phyloP scores from a whole-genome alignment of 371 early-diverging fungal species.

The Apophysomyces sp. region DNA sequence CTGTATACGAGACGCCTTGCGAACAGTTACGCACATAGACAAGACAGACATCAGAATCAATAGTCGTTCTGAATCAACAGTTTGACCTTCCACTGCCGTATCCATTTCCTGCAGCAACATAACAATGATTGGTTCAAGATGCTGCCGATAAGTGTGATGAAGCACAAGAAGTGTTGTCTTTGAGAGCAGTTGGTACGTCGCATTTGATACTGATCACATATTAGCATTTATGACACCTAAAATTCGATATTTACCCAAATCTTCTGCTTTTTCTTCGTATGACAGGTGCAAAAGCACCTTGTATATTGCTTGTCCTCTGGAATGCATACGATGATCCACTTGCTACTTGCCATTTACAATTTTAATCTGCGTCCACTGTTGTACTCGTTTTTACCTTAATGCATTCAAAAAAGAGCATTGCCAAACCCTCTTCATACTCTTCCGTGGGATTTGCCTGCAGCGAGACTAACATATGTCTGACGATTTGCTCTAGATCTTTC shows the following conservation, averaged over 20 bases:
- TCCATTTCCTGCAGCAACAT: constrained; percentile 49
- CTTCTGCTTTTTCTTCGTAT: constrained; percentile 26
- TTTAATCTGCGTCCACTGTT: background rate
- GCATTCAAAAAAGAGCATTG: constrained; percentile 78
- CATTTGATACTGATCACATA: constrained; percentile 10
- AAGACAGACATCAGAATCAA: constrained; percentile 45
- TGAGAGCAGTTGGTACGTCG: constrained; percentile 25
- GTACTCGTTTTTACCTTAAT: constrained; percentile 55
- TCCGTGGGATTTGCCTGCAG: constrained; percentile 48
- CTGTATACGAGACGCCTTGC: constrained; percentile 57
- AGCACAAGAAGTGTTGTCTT: constrained; percentile 56
- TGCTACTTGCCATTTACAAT: constrained; percentile 24
- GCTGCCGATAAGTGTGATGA: constrained; percentile 56
- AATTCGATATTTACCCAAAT: constrained; percentile 20
- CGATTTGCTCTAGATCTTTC: constrained; percentile 52
- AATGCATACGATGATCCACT: constrained; percentile 62
- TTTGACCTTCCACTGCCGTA: constrained; percentile 13
- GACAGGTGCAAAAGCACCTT: constrained; percentile 49
- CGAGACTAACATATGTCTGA: constrained; percentile 59
- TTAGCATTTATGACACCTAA: background rate
- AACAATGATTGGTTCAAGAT: constrained; percentile 51
- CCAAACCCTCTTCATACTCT: constrained; percentile 72
- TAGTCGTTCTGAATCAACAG: constrained; percentile 35
- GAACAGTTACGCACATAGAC: constrained; percentile 54
- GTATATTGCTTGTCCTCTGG: constrained; percentile 48